Evolutionary conservation across 257 asterid species (phyloP).

Genomic region (Datura wrightii): DNA sequence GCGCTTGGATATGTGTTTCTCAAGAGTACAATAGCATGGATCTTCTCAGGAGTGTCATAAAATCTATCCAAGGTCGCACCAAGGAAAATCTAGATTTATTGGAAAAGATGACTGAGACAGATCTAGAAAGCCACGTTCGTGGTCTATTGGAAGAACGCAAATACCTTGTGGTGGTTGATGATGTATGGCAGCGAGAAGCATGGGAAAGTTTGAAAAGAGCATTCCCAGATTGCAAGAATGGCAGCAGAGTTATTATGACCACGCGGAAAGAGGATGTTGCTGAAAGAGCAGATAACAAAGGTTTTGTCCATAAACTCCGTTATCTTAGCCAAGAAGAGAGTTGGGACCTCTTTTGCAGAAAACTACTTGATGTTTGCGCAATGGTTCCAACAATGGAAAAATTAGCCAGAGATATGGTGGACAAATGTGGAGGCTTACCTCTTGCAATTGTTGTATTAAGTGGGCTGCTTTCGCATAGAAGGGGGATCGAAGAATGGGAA

Average conservation of each 20-base stretch:
- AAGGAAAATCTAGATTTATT: neutral
- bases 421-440: neutral
- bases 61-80: neutral
- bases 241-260: conserved; percentile 9
- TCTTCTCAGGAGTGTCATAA: neutral
- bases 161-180: neutral
- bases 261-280: neutral
- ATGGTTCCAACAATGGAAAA: neutral
- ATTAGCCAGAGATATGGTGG: neutral
- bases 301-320: neutral
- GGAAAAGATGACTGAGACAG: neutral
- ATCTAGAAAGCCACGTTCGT: neutral
- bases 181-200: neutral
- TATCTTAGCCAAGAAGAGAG: neutral
- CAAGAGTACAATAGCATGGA: conserved; percentile 18
- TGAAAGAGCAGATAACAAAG: neutral
- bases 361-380: neutral
- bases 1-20: conserved; percentile 27
- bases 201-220: conserved; percentile 23
- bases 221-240: conserved; percentile 7
- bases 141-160: neutral
- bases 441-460: neutral
- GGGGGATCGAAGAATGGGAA: neutral
- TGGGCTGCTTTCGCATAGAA: conserved; percentile 12
- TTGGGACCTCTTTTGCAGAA: conserved; percentile 29